Evolutionary conservation across 495 filamentous ascomycete genomes (phyloP).

Genomic region (Daldinia concentrica): DNA sequence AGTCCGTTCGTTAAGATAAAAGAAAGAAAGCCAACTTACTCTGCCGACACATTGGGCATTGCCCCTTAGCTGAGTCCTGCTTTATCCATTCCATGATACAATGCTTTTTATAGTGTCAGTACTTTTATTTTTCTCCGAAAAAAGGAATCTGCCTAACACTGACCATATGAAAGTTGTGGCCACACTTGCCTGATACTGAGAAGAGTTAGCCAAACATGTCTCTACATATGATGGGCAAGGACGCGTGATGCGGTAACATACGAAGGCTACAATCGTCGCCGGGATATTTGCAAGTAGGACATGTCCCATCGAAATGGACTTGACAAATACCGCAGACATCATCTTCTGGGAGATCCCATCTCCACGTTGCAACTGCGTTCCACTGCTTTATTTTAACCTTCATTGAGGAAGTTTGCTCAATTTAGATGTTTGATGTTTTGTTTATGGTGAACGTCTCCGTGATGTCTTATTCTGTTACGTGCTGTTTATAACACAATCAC

Average conservation of each 20-base stretch:
- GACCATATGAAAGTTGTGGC: conserved; percentile 98
- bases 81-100: conserved; percentile 96
- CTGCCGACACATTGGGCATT: conserved; percentile 98
- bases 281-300: conserved; percentile 96
- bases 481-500: neutral
- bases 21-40: conserved; percentile 63
- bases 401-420: conserved; percentile 61
- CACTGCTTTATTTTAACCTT: conserved; percentile 93
- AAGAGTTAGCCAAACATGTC: conserved; percentile 4
- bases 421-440: neutral
- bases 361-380: conserved; percentile 94
- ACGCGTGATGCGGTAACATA: conserved; percentile 57
- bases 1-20: neutral
- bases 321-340: conserved; percentile 99
- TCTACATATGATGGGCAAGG: neutral
- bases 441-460: neutral
- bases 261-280: conserved; percentile 93
- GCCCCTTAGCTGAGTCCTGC: conserved; percentile 89
- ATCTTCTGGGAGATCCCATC: conserved; percentile 97
- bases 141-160: conserved; percentile 28
- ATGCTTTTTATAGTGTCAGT: conserved; percentile 71
- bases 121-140: neutral
- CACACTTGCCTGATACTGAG: conserved; percentile 92
- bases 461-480: neutral
- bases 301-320: conserved; percentile 96